phyloP scores from a whole-genome alignment of 1,139 yeast genomes.

The Debaryomyces coudertii region DNA sequence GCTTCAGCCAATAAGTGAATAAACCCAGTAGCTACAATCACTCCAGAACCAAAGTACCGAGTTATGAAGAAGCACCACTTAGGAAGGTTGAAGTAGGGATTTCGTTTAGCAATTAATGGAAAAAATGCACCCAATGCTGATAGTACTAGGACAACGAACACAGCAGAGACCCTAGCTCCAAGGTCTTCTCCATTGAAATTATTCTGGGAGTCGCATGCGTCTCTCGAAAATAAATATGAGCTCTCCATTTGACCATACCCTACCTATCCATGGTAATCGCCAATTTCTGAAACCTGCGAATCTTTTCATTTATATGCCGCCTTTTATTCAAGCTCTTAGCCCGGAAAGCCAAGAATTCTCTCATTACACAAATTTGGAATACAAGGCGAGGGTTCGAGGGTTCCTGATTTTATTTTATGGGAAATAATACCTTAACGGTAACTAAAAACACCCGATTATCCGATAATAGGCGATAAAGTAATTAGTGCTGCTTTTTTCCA shows the following conservation, averaged over 20 bases:
- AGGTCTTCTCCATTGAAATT: slow-evolving; percentile 12
- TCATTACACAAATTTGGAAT: slow-evolving; percentile 1
- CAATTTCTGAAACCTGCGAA: neutral
- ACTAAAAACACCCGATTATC: neutral
- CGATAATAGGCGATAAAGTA: neutral
- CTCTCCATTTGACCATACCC: neutral
- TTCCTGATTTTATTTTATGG: neutral
- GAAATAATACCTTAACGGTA: neutral
- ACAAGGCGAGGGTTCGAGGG: neutral
- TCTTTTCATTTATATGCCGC: neutral
- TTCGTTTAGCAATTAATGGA: slow-evolving; percentile 15
- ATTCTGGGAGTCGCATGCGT: slow-evolving; percentile 9
- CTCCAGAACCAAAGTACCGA: slow-evolving; percentile 20
- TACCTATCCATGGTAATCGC: too few relatives aligned
- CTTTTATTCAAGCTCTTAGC: neutral
- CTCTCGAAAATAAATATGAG: slow-evolving; percentile 6
- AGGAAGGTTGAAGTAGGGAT: slow-evolving; percentile 14
- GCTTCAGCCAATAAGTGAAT: slow-evolving; percentile 18
- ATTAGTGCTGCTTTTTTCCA: slow-evolving; percentile 5
- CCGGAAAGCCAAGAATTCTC: neutral
- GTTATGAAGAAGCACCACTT: slow-evolving; percentile 16
- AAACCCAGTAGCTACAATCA: slow-evolving; percentile 19
- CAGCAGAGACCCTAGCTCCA: slow-evolving; percentile 19
- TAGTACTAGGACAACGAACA: slow-evolving; percentile 16
- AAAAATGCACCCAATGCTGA: slow-evolving; percentile 17